A percentile compares a stretch with the other conserved stretches of the same genome.
phyloP scores from a whole-genome alignment of 345 rosid species.

The Populus nigra region DNA sequence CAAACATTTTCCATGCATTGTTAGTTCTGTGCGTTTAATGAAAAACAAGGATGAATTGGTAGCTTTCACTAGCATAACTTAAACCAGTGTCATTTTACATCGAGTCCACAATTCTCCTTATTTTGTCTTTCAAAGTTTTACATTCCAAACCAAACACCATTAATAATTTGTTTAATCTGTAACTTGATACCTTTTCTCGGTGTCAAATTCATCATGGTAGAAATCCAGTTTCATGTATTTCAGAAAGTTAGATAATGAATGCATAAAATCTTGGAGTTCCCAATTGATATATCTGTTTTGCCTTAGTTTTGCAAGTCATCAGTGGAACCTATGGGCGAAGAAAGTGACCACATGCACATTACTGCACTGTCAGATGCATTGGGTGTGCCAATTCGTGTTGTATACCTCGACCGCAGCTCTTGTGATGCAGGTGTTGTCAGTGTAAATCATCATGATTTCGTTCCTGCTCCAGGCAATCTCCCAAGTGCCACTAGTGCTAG shows the following conservation, averaged over 20 bases:
- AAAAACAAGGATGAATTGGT: background rate
- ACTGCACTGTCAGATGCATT: conserved; percentile 90
- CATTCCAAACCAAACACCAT: background rate
- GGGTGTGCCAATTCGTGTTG: conserved; percentile 87
- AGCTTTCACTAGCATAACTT: background rate
- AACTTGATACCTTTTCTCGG: background rate
- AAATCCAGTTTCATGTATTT: background rate
- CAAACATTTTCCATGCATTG: conserved; percentile 8
- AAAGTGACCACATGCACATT: conserved; percentile 97
- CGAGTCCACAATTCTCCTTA: background rate
- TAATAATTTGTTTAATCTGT: background rate
- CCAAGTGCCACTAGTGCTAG: conserved; percentile 35
- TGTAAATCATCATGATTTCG: conserved; percentile 88
- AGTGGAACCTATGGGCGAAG: conserved; percentile 99
- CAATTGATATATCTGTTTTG: conserved; percentile 20
- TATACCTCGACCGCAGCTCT: conserved; percentile 94
- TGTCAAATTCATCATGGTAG: background rate
- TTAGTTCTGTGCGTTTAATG: background rate
- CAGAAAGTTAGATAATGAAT: background rate
- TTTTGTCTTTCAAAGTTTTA: background rate
- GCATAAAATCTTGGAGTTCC: background rate
- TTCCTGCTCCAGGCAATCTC: conserved; percentile 40
- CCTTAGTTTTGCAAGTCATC: conserved; percentile 96
- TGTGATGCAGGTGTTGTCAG: conserved; percentile 70
- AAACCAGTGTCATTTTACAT: background rate